A percentile compares a stretch with the other conserved stretches of the same genome.
phyloP scores from a whole-genome alignment of 257 asterid genomes.

The Capsicum pubescens region DNA sequence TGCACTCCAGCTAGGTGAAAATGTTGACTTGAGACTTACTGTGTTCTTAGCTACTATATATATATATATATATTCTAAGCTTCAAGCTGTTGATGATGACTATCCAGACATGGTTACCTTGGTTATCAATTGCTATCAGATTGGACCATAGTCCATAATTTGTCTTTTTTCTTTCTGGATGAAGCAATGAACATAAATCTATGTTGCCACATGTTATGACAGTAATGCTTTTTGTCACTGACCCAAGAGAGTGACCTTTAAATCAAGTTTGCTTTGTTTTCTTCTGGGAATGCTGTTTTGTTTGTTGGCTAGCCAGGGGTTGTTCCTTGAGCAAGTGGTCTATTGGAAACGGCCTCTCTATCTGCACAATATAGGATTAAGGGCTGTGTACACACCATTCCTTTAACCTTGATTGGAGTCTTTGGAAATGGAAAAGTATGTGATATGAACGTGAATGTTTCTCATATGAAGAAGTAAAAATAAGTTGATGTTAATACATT shows the following conservation, averaged over 20 bases:
- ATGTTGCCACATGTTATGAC: not conserved
- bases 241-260: not conserved
- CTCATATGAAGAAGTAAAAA: no score
- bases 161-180: not conserved
- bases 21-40: not conserved
- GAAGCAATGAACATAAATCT: not conserved
- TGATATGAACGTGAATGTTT: not conserved
- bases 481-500: no score
- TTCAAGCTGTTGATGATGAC: constrained; percentile 20
- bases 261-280: not conserved
- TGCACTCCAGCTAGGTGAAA: not conserved
- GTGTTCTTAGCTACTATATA: not conserved
- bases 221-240: constrained; percentile 9
- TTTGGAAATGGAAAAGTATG: not conserved
- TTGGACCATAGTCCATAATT: not conserved
- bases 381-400: no score
- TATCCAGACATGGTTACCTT: no score
- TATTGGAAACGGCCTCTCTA: no score
- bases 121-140: no score
- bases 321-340: no score
- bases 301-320: no score
- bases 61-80: not conserved
- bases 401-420: not conserved
- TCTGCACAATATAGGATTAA: no score
- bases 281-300: not conserved